Evolutionary conservation across 495 filamentous ascomycete genomes (phyloP).

Genomic region (Cudoniella acicularis): DNA sequence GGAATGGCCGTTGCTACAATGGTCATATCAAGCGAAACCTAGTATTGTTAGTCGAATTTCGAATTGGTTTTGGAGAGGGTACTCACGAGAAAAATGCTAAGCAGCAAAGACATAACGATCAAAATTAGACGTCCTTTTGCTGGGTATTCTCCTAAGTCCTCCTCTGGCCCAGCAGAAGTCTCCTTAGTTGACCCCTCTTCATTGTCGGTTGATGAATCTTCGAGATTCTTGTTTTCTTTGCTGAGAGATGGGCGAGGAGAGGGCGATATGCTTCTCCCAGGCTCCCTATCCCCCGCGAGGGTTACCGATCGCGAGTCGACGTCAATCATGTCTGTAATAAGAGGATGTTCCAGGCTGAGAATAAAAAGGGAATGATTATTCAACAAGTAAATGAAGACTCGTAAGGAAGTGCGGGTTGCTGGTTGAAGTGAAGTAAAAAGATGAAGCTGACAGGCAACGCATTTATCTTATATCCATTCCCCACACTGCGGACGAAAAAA

Average conservation of each 20-base stretch:
- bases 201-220: constrained; percentile 16
- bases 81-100: constrained; percentile 22
- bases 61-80: not conserved
- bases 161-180: not conserved
- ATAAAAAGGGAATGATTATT: not conserved
- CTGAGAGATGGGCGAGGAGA: constrained; percentile 8
- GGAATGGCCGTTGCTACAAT: constrained; percentile 59
- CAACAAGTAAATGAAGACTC: not conserved
- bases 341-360: not conserved
- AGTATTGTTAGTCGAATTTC: not conserved
- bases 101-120: constrained; percentile 20
- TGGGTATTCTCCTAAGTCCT: constrained; percentile 19
- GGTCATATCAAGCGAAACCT: constrained; percentile 41
- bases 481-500: not conserved
- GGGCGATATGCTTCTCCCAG: constrained; percentile 8
- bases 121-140: constrained; percentile 5
- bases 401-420: not conserved
- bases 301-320: constrained; percentile 23
- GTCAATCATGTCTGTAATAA: not conserved
- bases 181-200: constrained; percentile 10
- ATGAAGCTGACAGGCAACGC: not conserved
- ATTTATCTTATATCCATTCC: not conserved
- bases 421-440: not conserved
- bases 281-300: constrained; percentile 18
- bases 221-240: constrained; percentile 8